These are phyloP conservation scores for Chaetomium sp. DNA, from an alignment of 2,329 filamentous ascomycete species.

Conservation along the genomic window DNA sequence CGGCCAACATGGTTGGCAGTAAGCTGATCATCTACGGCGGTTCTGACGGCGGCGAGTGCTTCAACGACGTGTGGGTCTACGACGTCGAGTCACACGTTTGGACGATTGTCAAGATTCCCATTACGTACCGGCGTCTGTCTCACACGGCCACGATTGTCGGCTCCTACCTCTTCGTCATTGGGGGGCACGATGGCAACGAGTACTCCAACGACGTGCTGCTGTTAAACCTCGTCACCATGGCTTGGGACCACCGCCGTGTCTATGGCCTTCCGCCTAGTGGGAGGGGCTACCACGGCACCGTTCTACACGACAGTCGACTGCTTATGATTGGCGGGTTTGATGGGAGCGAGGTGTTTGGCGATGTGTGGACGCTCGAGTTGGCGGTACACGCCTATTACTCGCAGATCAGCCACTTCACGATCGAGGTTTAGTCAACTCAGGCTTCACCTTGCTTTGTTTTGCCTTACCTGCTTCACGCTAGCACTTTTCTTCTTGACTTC, in stretches of 20 bases:
- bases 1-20: slow-evolving; percentile 64
- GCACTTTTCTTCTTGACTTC: background rate
- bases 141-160: slow-evolving; percentile 65
- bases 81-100: slow-evolving; percentile 58
- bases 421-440: slow-evolving; percentile 47
- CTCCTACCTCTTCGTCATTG: slow-evolving; percentile 63
- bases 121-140: slow-evolving; percentile 58
- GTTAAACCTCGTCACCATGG: slow-evolving; percentile 65
- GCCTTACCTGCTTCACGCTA: background rate
- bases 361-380: slow-evolving; percentile 61
- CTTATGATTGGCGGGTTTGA: slow-evolving; percentile 63
- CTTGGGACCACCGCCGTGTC: slow-evolving; percentile 61
- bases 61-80: slow-evolving; percentile 68
- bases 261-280: slow-evolving; percentile 58
- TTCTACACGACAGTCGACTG: slow-evolving; percentile 59
- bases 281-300: slow-evolving; percentile 60
- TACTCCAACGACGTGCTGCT: slow-evolving; percentile 64
- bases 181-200: slow-evolving; percentile 63
- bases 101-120: slow-evolving; percentile 52
- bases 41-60: slow-evolving; percentile 64
- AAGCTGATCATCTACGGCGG: slow-evolving; percentile 68
- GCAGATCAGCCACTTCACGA: slow-evolving; percentile 66
- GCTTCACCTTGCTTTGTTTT: background rate
- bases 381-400: slow-evolving; percentile 67
- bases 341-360: slow-evolving; percentile 60